A percentile compares a stretch with the other conserved stretches of the same genome.
Conservation (phyloP, 2,329 filamentous ascomycete species). For the Akanthomyces lecanii region DNA sequence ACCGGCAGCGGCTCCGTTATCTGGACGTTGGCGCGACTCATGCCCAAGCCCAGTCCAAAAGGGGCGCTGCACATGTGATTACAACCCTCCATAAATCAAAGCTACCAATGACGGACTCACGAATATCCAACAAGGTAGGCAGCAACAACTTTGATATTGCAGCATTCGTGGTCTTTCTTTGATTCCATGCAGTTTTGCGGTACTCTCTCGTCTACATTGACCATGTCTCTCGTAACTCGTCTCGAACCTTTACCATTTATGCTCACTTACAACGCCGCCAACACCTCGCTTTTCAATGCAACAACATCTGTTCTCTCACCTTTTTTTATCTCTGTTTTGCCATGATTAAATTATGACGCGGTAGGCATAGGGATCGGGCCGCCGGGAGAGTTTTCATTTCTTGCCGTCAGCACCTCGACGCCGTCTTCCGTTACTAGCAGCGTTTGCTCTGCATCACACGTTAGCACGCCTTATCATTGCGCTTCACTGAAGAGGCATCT, state of each 20-base stretch:
- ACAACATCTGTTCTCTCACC: neutral
- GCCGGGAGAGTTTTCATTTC: constrained; percentile 68
- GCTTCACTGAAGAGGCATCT: neutral
- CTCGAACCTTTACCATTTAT: neutral
- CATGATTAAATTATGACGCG: constrained; percentile 20
- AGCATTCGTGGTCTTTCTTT: neutral
- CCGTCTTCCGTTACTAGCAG: constrained; percentile 78
- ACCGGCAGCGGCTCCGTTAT: neutral
- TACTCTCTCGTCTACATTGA: neutral
- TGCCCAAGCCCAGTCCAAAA: neutral
- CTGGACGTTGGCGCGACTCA: neutral
- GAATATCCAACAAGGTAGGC: constrained; percentile 3
- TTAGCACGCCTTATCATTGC: constrained; percentile 22
- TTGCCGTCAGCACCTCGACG: constrained; percentile 75
- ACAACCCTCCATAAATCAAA: neutral
- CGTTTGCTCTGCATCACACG: constrained; percentile 61
- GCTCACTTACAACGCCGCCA: constrained; percentile 3
- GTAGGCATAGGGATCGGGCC: constrained; percentile 61
- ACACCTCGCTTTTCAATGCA: constrained; percentile 16
- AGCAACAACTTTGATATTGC: neutral
- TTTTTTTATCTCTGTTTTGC: neutral
- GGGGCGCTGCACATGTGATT: constrained; percentile 9
- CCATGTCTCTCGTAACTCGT: neutral
- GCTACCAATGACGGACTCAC: constrained; percentile 5
- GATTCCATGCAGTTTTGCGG: neutral